phyloP scores from a whole-genome alignment of 2,329 filamentous ascomycete species.

The Colletotrichum sp. region DNA sequence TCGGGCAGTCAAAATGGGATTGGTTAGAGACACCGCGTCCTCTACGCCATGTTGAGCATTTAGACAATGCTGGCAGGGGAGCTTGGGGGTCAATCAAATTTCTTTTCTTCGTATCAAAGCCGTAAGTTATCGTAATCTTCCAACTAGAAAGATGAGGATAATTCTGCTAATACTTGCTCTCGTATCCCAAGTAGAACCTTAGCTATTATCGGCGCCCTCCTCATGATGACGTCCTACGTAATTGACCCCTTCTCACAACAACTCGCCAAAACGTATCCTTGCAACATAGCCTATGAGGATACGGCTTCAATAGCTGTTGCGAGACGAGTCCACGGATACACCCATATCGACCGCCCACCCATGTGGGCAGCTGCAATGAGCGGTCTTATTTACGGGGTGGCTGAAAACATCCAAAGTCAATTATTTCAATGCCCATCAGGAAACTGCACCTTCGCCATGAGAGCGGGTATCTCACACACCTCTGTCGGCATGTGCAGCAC shows the following conservation, averaged over 20 bases:
- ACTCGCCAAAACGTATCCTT: neutral
- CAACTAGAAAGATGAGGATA: too few relatives aligned
- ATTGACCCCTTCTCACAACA: neutral
- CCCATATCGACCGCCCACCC: too few relatives aligned
- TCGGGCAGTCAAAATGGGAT: neutral
- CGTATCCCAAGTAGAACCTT: neutral
- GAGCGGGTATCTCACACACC: neutral
- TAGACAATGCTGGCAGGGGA: neutral
- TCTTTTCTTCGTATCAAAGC: neutral
- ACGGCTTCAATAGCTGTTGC: neutral
- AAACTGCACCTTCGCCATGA: neutral
- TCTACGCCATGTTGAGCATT: neutral
- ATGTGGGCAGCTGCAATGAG: neutral
- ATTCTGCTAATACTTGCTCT: too few relatives aligned
- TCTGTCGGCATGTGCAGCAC: neutral
- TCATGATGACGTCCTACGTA: neutral
- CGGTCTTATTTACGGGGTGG: neutral
- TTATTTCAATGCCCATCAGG: neutral
- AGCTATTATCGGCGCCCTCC: neutral
- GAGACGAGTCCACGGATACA: neutral
- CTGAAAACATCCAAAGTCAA: neutral
- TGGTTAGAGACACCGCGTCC: neutral
- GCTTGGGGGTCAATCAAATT: neutral
- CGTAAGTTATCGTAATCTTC: neutral
- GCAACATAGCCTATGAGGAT: neutral